Percentiles rank a stretch among this genome's conserved stretches.
These are phyloP conservation scores for Drechslerella coelobrocha DNA, from an alignment of 2,329 filamentous ascomycete genomes.

Conservation along the genomic window DNA sequence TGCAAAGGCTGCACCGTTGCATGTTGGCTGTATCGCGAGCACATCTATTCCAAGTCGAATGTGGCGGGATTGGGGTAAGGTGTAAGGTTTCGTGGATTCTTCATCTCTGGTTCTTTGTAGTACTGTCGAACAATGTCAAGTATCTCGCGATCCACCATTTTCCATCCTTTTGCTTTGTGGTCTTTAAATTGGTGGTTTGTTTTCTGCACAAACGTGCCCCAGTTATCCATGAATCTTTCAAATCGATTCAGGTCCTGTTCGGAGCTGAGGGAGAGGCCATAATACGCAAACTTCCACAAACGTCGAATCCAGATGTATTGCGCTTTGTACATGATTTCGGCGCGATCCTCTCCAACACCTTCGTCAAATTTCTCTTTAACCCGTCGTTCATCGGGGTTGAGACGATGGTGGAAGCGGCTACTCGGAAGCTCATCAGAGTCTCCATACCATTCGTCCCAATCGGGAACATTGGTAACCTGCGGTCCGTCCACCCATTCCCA, in stretches of 20 bases:
- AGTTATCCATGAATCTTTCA: slow-evolving; percentile 29
- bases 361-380: slow-evolving; percentile 35
- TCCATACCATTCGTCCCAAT: slow-evolving; percentile 46
- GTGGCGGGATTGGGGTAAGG: background rate
- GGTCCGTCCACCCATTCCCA: slow-evolving; percentile 34
- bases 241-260: slow-evolving; percentile 18
- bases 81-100: background rate
- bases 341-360: slow-evolving; percentile 8
- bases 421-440: slow-evolving; percentile 43
- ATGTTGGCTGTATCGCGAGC: no score
- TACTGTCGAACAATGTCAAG: slow-evolving; percentile 2
- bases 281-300: slow-evolving; percentile 40
- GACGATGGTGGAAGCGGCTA: slow-evolving; percentile 33
- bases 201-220: slow-evolving; percentile 13
- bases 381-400: slow-evolving; percentile 36
- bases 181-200: slow-evolving; percentile 24
- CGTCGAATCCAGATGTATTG: slow-evolving; percentile 45
- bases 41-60: background rate
- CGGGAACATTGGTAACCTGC: slow-evolving; percentile 22
- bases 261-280: slow-evolving; percentile 7
- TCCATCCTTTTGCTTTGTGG: slow-evolving; percentile 7
- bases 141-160: background rate
- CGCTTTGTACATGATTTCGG: slow-evolving; percentile 36
- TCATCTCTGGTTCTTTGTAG: background rate
- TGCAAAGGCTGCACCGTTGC: no score